Base-by-base conservation (phyloP, 2,329 filamentous ascomycete species). In the Sarocladiaceae sp. region DNA sequence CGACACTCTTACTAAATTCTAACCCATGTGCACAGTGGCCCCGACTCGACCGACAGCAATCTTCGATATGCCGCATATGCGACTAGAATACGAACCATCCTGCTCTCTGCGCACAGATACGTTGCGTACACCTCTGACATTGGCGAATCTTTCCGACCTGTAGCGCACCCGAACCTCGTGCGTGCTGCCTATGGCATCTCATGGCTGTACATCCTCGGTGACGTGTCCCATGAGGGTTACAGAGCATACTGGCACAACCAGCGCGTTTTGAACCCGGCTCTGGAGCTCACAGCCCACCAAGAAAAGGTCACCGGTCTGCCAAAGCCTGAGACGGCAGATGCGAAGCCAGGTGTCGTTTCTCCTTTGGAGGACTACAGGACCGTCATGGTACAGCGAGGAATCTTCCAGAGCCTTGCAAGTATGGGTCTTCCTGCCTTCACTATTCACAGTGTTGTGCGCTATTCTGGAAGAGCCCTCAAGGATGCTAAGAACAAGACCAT, bases 51-150 rank as follows among this genome's bases (percentile, higher is more conserved):
- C 48, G 88, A 96, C 45, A 85, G 82, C 54, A 83, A 81, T 54
- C 70, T 95, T 57, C 85, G 93, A 58, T 98, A 97, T 67, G 91
- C 90, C 46, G 93, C 86, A 54, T 98, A 98, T 67, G 88, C 88
- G 39, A 81, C 83, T 48, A 83, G 93, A 40, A 69, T 93, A 50
- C 82, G 88, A 49, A 95, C 90, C 6, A 86, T 97, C 53, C 80
- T 98, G 57, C 72, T 90, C 54, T 88, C 86, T 13, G 90, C 90
- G 3, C 93, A 97, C 58, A 83, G 93, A 57, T 98, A 98, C 59
- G 89, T 98, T 40, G 93, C 93, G 46, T 98, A 98, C 63, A 97
- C 93, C 0, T 90, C 84, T 16, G 91, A 97, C 58, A 91, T 98
- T 51, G 93, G 93, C 61, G 93, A 98, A 65, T 94, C 87, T 0